Conservation (phyloP, 1,284 basidiomycete genomes). For the Cystobasidium slooffiae region DNA sequence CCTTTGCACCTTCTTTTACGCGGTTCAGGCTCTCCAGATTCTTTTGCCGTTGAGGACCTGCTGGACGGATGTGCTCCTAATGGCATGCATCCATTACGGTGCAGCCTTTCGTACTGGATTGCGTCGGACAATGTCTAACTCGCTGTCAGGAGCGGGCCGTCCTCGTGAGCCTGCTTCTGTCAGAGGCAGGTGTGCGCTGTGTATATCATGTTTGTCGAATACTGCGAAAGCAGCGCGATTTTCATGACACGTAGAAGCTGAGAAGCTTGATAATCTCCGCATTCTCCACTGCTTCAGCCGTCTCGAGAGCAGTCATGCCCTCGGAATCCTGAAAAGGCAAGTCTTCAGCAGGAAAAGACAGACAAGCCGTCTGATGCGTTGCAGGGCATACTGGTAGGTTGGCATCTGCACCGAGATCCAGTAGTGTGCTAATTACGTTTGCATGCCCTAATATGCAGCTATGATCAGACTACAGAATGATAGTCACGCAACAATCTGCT, state of each 20-base stretch:
- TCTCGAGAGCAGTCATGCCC: conserved; percentile 36
- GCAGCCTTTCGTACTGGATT: too few species aligned
- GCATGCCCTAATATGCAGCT: conserved; percentile 15
- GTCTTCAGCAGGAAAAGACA: background rate
- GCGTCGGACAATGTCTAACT: too few species aligned
- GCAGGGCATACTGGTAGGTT: conserved; percentile 1
- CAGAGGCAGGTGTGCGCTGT: too few species aligned
- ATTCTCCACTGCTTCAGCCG: conserved; percentile 29
- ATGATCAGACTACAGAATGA: background rate
- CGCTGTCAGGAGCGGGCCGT: too few species aligned
- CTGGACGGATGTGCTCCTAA: too few species aligned
- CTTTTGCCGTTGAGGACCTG: too few species aligned
- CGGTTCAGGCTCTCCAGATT: too few species aligned
- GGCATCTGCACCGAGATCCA: conserved; percentile 21
- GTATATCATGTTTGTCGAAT: background rate
- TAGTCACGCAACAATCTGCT: background rate
- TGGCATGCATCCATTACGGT: too few species aligned
- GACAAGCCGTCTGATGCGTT: background rate
- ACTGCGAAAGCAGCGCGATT: background rate
- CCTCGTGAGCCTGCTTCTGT: too few species aligned
- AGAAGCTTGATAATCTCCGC: conserved; percentile 23
- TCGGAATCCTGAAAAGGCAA: conserved; percentile 25
- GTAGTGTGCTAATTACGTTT: conserved; percentile 1
- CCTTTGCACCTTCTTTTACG: background rate
- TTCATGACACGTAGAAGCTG: background rate